Base-by-base conservation (phyloP, 192 early-diverging fungal genomes). In the Coemansia sp. region DNA sequence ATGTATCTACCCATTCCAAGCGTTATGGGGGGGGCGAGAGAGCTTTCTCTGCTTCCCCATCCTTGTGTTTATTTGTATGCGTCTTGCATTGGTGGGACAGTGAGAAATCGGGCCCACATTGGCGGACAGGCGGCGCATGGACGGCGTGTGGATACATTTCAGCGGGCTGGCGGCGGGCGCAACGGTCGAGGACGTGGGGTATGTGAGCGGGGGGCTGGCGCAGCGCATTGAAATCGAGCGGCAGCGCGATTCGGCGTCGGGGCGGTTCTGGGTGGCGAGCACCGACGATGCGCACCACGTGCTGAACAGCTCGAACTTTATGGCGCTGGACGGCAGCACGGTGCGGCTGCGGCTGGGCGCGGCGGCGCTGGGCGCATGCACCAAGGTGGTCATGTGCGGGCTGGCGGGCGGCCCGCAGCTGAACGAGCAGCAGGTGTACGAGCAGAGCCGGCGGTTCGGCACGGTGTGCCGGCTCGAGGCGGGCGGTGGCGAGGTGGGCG, bases 91-190 rank as follows among this genome's bases (percentile, higher is more conserved):
- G n/a, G n/a, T n/a, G n/a, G n/a, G n/a, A n/a, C n/a, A n/a, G n/a
- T n/a, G n/a, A n/a, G n/a, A n/a, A n/a, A n/a, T n/a, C n/a, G n/a
- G n/a, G n/a, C n/a, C n/a, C n/a, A n/a, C n/a, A n/a, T n/a, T n/a
- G n/a, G n/a, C n/a, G n/a, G n/a, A n/a, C 14, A 42, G 15, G 6
- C 12, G n/a, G 22, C 17, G 31, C 46, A 68, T 68, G 65, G 25
- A 30, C 17, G 52, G 39, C 12, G 58, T 60, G 15, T 71, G 68
- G 68, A 53, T 71, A 32, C 51, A 56, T 26, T 46, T 71, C 29
- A 25, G 57, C 22, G 68, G 62, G 10, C 46, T 71, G 20, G 21
- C 51, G 27, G 21, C 52, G 5, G 32, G 32, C 7, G 50, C 47
- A 1, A 50, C 52, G 11, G 19, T 8, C 5, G 42, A 51, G 4